Conservation (phyloP, 306 rosid species). For the Canavalia ensiformis region DNA sequence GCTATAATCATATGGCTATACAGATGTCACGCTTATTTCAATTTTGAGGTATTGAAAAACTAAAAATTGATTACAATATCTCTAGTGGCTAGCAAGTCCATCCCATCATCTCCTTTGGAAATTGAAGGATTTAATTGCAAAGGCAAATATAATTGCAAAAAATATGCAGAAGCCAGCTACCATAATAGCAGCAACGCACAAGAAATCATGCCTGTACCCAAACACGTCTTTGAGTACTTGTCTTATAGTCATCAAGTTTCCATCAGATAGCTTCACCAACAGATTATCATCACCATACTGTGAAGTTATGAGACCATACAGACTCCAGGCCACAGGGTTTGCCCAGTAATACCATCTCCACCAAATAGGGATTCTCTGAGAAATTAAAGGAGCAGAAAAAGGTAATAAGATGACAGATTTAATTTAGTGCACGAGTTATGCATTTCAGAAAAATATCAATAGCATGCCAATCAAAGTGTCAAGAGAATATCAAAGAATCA, state of each 20-base stretch:
- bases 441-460: constrained; percentile 17
- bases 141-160: constrained; percentile 86
- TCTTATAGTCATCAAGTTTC: constrained; percentile 55
- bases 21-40: constrained; percentile 49
- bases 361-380: constrained; percentile 98
- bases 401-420: neutral
- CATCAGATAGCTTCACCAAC: constrained; percentile 76
- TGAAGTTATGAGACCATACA: constrained; percentile 88
- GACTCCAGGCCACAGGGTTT: constrained; percentile 94
- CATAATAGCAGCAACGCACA: constrained; percentile 74
- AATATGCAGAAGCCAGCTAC: constrained; percentile 89
- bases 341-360: constrained; percentile 99
- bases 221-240: constrained; percentile 67
- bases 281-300: constrained; percentile 78
- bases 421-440: neutral
- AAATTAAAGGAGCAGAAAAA: constrained; percentile 39
- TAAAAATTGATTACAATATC: constrained; percentile 28
- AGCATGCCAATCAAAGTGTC: constrained; percentile 26
- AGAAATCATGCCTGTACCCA: constrained; percentile 87
- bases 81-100: constrained; percentile 36
- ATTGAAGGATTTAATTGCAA: constrained; percentile 95
- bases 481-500: constrained; percentile 7
- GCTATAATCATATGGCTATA: constrained; percentile 60
- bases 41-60: constrained; percentile 47
- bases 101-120: constrained; percentile 90